These are phyloP conservation scores for Lactarius pseudohatsudake DNA, from an alignment of 768 basidiomycete genomes.

Conservation along the genomic window DNA sequence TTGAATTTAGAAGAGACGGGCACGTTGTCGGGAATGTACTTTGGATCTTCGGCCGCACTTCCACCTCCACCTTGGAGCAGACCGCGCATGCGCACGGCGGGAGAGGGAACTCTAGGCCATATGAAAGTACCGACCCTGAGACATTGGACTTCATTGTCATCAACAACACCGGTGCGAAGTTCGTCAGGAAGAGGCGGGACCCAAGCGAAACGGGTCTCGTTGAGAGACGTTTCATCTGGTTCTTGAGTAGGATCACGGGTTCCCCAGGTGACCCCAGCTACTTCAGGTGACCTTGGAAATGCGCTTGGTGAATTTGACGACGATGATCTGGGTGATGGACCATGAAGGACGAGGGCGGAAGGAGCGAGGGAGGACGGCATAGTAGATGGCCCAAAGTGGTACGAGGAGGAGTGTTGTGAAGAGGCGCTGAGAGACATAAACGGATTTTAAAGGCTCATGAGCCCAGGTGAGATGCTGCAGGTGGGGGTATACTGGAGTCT, in stretches of 20 bases:
- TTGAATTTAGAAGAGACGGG: not conserved
- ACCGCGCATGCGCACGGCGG: constrained; percentile 22
- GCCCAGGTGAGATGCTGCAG: constrained; percentile 46
- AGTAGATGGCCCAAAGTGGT: constrained; percentile 46
- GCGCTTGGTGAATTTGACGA: constrained; percentile 52
- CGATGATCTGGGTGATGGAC: constrained; percentile 49
- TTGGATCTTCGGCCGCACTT: not conserved
- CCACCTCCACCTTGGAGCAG: not conserved
- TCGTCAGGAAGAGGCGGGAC: constrained; percentile 43
- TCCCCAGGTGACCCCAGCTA: constrained; percentile 56
- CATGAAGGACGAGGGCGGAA: constrained; percentile 50
- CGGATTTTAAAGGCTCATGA: constrained; percentile 45
- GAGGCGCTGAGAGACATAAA: constrained; percentile 50
- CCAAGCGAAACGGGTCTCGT: constrained; percentile 52
- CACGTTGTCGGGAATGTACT: not conserved
- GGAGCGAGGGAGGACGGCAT: constrained; percentile 44
- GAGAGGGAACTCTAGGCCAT: constrained; percentile 43
- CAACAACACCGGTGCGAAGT: constrained; percentile 44
- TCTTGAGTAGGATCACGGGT: constrained; percentile 46
- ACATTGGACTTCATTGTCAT: constrained; percentile 42
- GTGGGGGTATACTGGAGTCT: constrained; percentile 42
- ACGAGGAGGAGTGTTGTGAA: constrained; percentile 50
- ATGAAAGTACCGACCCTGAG: constrained; percentile 48
- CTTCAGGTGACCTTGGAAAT: constrained; percentile 55
- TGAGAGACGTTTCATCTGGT: constrained; percentile 38